A percentile compares a stretch with the other conserved stretches of the same genome.
Evolutionary conservation across 2,329 filamentous ascomycete genomes (phyloP).

Genomic region (Ophiocordyceps australis): DNA sequence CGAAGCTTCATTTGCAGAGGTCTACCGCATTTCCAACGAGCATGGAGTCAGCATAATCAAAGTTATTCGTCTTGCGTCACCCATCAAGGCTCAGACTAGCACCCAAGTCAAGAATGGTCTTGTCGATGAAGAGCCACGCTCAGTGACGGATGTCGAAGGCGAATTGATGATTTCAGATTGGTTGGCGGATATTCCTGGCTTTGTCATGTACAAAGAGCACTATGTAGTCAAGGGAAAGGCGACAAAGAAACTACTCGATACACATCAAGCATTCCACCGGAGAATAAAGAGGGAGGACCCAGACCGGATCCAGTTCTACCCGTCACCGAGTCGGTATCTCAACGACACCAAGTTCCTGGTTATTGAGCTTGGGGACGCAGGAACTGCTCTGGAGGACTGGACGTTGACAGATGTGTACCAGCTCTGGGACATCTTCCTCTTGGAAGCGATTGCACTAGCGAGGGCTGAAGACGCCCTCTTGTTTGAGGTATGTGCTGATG

Average conservation of each 20-base stretch:
- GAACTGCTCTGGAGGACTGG: slow-evolving; percentile 39
- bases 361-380: slow-evolving; percentile 45
- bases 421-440: slow-evolving; percentile 45
- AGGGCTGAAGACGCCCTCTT: slow-evolving; percentile 36
- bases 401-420: slow-evolving; percentile 27
- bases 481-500: slow-evolving; percentile 33
- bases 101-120: slow-evolving; percentile 32
- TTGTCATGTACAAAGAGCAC: slow-evolving; percentile 46
- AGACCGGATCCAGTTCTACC: slow-evolving; percentile 40
- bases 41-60: slow-evolving; percentile 47
- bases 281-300: slow-evolving; percentile 35
- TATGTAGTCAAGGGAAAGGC: slow-evolving; percentile 40
- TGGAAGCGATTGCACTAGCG: slow-evolving; percentile 40
- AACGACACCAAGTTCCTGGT: slow-evolving; percentile 40
- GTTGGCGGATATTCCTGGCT: slow-evolving; percentile 44
- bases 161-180: slow-evolving; percentile 46
- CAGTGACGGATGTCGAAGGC: slow-evolving; percentile 33
- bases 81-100: slow-evolving; percentile 38
- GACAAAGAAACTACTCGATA: slow-evolving; percentile 33
- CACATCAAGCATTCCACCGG: slow-evolving; percentile 39
- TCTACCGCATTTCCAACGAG: slow-evolving; percentile 42
- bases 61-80: slow-evolving; percentile 38
- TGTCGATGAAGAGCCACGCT: slow-evolving; percentile 40
- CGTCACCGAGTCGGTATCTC: slow-evolving; percentile 39
- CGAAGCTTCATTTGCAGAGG: slow-evolving; percentile 48